Percentiles rank a stretch among this genome's conserved stretches.
phyloP scores from a whole-genome alignment of 805 yeast species.

The Debaryomyces tyrocola region DNA sequence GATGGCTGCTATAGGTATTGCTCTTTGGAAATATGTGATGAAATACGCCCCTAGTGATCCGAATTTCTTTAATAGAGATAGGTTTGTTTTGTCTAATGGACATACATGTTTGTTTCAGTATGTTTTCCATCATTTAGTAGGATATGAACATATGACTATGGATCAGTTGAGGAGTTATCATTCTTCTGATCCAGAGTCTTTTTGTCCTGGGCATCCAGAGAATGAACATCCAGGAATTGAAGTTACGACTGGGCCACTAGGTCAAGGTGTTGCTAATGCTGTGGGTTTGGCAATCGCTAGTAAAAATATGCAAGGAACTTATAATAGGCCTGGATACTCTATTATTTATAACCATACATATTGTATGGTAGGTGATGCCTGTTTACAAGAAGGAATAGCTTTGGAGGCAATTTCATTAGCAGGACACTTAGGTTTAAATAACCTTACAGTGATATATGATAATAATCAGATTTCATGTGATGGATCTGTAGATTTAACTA shows the following conservation, averaged over 20 bases:
- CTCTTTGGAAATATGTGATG: slow-evolving; percentile 35
- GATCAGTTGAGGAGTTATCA: slow-evolving; percentile 36
- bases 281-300: slow-evolving; percentile 41
- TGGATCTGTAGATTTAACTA: slow-evolving; percentile 33
- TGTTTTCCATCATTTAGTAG: slow-evolving; percentile 25
- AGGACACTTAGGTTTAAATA: slow-evolving; percentile 36
- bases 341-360: slow-evolving; percentile 29
- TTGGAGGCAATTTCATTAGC: slow-evolving; percentile 40
- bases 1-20: slow-evolving; percentile 39
- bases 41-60: slow-evolving; percentile 29
- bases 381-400: slow-evolving; percentile 42
- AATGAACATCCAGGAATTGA: slow-evolving; percentile 38
- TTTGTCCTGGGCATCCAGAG: slow-evolving; percentile 43
- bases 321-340: slow-evolving; percentile 30
- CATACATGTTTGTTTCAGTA: slow-evolving; percentile 37
- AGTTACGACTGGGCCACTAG: slow-evolving; percentile 42
- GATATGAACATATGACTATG: slow-evolving; percentile 32
- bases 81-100: slow-evolving; percentile 39
- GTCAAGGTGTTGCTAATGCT: slow-evolving; percentile 43
- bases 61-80: slow-evolving; percentile 34
- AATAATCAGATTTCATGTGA: slow-evolving; percentile 38
- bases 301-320: slow-evolving; percentile 32
- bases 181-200: slow-evolving; percentile 19
- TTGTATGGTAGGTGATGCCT: slow-evolving; percentile 40
- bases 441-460: slow-evolving; percentile 36